phyloP scores from a whole-genome alignment of 2,329 filamentous ascomycete species.

The Pleurostoma richardsiae region DNA sequence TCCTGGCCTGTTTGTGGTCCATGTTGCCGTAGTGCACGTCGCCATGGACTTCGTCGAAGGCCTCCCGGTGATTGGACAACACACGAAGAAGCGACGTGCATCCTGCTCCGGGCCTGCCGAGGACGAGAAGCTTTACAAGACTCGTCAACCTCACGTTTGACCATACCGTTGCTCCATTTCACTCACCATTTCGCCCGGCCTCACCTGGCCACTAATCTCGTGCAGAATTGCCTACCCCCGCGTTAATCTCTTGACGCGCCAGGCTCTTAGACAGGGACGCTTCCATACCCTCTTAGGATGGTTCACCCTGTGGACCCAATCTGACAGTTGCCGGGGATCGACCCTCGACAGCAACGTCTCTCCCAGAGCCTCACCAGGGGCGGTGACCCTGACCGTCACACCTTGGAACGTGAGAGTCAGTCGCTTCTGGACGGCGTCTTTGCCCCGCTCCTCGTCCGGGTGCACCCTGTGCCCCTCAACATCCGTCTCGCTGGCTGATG shows the following conservation, averaged over 20 bases:
- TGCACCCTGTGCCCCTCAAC: neutral
- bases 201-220: slow-evolving; percentile 29
- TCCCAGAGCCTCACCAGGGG: slow-evolving; percentile 26
- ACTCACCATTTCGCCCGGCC: slow-evolving; percentile 35
- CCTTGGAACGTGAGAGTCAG: slow-evolving; percentile 27
- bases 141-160: too few species aligned
- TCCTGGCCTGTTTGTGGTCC: slow-evolving; percentile 14
- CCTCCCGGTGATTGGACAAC: slow-evolving; percentile 20
- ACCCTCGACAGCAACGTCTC: slow-evolving; percentile 24
- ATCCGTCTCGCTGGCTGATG: neutral
- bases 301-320: slow-evolving; percentile 11
- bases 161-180: neutral
- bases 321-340: slow-evolving; percentile 21
- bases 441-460: neutral
- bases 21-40: slow-evolving; percentile 20
- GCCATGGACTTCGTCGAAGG: slow-evolving; percentile 19
- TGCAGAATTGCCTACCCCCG: slow-evolving; percentile 29
- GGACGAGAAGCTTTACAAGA: slow-evolving; percentile 16
- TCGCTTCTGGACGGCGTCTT: slow-evolving; percentile 17
- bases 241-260: neutral
- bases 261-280: neutral
- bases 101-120: slow-evolving; percentile 23
- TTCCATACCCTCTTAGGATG: slow-evolving; percentile 20
- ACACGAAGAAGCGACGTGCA: slow-evolving; percentile 24
- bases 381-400: slow-evolving; percentile 25